Conservation (phyloP, 1,284 basidiomycete genomes). For the Hemileia vastatrix region DNA sequence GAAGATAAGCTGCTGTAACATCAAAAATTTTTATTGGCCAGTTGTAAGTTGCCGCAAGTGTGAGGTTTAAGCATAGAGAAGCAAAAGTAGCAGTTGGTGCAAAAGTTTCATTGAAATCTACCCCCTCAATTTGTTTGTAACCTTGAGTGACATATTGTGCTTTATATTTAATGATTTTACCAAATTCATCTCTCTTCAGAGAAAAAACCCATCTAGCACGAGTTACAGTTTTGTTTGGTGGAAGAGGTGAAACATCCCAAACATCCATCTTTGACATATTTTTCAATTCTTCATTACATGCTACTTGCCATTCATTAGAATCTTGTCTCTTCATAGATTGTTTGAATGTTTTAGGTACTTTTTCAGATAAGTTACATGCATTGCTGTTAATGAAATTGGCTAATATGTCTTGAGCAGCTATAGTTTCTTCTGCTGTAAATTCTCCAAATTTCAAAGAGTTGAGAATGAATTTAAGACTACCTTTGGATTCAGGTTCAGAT, state of each 20-base stretch:
- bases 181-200: not conserved
- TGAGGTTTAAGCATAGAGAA: not conserved
- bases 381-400: no score
- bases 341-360: not conserved
- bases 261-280: not conserved
- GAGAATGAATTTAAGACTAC: not conserved
- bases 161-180: not conserved
- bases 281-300: not conserved
- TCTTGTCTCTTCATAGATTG: not conserved
- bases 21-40: slow-evolving; percentile 2
- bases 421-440: not conserved
- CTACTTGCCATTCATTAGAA: not conserved
- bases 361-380: no score
- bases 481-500: no score
- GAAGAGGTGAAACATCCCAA: not conserved
- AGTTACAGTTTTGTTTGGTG: not conserved
- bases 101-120: no score
- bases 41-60: not conserved
- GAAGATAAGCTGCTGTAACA: no score
- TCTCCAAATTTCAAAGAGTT: not conserved
- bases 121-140: not conserved
- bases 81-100: slow-evolving; percentile 5
- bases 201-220: not conserved
- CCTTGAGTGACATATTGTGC: slow-evolving; percentile 1
- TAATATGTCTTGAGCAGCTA: not conserved